A percentile compares a stretch with the other conserved stretches of the same genome.
phyloP scores from a whole-genome alignment of 208 protist genomes.

The Trypanosoma melophagium region DNA sequence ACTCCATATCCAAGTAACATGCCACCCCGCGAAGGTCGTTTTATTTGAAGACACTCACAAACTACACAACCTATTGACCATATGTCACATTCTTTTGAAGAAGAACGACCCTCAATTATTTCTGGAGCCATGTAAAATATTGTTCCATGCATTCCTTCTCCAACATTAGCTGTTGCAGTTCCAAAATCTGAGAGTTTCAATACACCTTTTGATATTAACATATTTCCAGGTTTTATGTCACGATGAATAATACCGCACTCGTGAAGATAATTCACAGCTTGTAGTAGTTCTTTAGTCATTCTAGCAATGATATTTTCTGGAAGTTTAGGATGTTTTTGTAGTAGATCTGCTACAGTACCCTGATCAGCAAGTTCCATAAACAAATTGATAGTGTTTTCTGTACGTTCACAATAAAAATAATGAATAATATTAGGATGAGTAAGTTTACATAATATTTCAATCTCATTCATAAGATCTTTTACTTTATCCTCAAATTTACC shows the following conservation, averaged over 20 bases:
- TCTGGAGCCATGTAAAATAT: constrained; percentile 50
- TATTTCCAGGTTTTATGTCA: constrained; percentile 52
- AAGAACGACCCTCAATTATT: constrained; percentile 47
- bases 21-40: constrained; percentile 28
- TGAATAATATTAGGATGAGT: constrained; percentile 82
- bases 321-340: constrained; percentile 44
- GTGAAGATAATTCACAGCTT: constrained; percentile 74
- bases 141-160: constrained; percentile 57
- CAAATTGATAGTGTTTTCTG: constrained; percentile 58
- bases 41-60: constrained; percentile 56
- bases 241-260: constrained; percentile 45
- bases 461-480: constrained; percentile 71
- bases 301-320: constrained; percentile 48
- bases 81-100: constrained; percentile 62
- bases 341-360: constrained; percentile 55
- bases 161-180: constrained; percentile 49
- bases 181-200: constrained; percentile 84
- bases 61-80: constrained; percentile 68
- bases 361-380: constrained; percentile 79
- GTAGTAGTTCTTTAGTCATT: constrained; percentile 68
- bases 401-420: constrained; percentile 76
- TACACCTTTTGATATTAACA: constrained; percentile 67
- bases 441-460: constrained; percentile 64
- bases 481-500: constrained; percentile 59
- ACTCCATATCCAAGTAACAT: constrained; percentile 48